phyloP scores from a whole-genome alignment of 164 flowering plant species.

The Tetracentron sinense region DNA sequence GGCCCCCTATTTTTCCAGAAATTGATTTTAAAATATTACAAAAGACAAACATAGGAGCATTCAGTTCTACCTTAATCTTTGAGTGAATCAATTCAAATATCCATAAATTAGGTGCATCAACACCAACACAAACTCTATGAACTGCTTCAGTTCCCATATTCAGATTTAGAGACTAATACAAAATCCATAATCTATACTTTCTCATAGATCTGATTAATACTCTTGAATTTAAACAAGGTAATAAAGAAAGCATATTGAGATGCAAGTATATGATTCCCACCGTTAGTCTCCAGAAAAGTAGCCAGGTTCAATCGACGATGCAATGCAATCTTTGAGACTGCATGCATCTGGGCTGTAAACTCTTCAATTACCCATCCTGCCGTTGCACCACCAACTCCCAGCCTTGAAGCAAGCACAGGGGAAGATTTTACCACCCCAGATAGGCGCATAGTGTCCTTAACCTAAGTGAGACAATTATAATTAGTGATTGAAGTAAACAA shows the following conservation, averaged over 20 bases:
- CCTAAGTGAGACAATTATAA: constrained; percentile 36
- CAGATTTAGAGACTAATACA: not conserved
- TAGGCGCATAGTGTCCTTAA: constrained; percentile 92
- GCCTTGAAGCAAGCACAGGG: constrained; percentile 60
- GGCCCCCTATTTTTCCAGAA: too few relatives aligned
- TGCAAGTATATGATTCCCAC: constrained; percentile 17
- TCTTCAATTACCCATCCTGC: constrained; percentile 87
- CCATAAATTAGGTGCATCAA: not conserved
- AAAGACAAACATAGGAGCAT: not conserved
- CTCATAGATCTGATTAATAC: too few relatives aligned
- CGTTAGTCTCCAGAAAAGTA: constrained; percentile 75
- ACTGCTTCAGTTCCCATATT: not conserved
- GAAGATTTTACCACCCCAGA: constrained; percentile 79
- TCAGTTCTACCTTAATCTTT: not conserved
- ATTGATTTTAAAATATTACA: too few relatives aligned
- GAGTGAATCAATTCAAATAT: not conserved
- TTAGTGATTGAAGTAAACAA: constrained; percentile 2
- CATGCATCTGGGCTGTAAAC: constrained; percentile 90
- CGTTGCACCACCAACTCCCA: constrained; percentile 68
- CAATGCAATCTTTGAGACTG: constrained; percentile 90
- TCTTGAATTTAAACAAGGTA: not conserved
- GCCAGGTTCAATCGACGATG: constrained; percentile 85
- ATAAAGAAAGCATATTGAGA: not conserved
- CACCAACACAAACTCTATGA: not conserved
- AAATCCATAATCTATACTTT: too few relatives aligned